Evolutionary conservation across 2,329 filamentous ascomycete species (phyloP).

Genomic region (Colletotrichum sp.): DNA sequence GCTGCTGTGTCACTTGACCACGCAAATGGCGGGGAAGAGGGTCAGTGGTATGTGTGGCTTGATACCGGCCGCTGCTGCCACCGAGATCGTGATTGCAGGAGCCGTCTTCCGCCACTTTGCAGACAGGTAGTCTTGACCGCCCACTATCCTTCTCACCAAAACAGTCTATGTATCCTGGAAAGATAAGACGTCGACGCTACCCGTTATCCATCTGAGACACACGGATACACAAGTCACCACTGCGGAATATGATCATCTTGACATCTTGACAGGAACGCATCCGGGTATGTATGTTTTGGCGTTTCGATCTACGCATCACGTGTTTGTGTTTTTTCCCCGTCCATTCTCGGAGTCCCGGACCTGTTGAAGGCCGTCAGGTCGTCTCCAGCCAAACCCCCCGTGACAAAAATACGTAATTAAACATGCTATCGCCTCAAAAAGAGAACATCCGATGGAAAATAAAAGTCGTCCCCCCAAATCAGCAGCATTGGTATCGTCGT

Average conservation of each 20-base stretch:
- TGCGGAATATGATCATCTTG: not conserved
- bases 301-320: not conserved
- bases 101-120: not conserved
- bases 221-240: not conserved
- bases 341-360: not conserved
- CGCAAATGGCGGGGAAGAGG: not conserved
- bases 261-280: not conserved
- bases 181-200: not conserved
- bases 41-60: not conserved
- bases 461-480: not conserved
- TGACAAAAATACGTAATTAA: not conserved
- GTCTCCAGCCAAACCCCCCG: not conserved
- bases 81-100: not conserved
- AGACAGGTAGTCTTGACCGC: not conserved
- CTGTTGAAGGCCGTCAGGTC: conserved; percentile 19
- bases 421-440: not conserved
- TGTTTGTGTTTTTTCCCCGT: not conserved
- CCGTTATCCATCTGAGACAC: not conserved
- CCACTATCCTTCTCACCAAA: not conserved
- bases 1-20: conserved; percentile 6
- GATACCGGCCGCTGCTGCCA: not conserved
- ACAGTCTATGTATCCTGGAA: not conserved
- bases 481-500: not conserved
- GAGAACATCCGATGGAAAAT: not conserved
- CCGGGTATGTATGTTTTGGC: not conserved